phyloP scores from a whole-genome alignment of 768 basidiomycete species.

The Boletus pseudopeckii region DNA sequence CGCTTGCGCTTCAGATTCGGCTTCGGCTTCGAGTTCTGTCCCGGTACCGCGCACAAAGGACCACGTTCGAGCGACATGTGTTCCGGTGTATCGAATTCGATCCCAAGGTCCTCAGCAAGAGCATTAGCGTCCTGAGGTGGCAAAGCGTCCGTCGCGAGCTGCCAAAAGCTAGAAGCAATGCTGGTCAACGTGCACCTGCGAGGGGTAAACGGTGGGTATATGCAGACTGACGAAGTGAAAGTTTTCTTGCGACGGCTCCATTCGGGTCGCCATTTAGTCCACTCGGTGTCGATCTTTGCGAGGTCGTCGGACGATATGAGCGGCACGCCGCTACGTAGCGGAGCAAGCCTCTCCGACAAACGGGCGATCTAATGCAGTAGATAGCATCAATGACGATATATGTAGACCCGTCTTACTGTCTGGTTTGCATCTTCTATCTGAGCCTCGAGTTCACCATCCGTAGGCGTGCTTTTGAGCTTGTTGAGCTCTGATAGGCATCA shows the following conservation, averaged over 20 bases:
- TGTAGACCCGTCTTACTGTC: slow-evolving; percentile 42
- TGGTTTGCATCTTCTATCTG: slow-evolving; percentile 50
- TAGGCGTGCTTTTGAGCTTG: slow-evolving; percentile 62
- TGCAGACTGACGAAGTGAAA: slow-evolving; percentile 41
- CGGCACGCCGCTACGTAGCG: slow-evolving; percentile 60
- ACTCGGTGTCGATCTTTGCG: slow-evolving; percentile 64
- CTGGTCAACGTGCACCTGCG: background rate
- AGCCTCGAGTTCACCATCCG: slow-evolving; percentile 59
- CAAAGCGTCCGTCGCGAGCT: slow-evolving; percentile 62
- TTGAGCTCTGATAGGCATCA: slow-evolving; percentile 51
- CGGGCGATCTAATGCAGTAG: slow-evolving; percentile 43
- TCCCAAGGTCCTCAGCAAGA: slow-evolving; percentile 77
- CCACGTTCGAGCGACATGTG: slow-evolving; percentile 63
- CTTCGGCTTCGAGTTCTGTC: slow-evolving; percentile 19
- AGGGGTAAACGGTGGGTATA: background rate
- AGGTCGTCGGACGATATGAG: slow-evolving; percentile 72
- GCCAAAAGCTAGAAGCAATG: slow-evolving; percentile 61
- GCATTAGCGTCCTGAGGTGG: slow-evolving; percentile 59
- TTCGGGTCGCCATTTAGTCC: slow-evolving; percentile 76
- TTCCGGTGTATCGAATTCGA: slow-evolving; percentile 75
- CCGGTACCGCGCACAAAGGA: slow-evolving; percentile 44
- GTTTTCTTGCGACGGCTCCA: slow-evolving; percentile 76
- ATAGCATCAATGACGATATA: slow-evolving; percentile 10
- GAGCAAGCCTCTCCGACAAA: slow-evolving; percentile 49
- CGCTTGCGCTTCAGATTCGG: slow-evolving; percentile 54